Evolutionary conservation across 768 basidiomycete species (phyloP), one percentile per base, ranked within the genome.

Genomic region (Leccinum aurantiacum): DNA sequence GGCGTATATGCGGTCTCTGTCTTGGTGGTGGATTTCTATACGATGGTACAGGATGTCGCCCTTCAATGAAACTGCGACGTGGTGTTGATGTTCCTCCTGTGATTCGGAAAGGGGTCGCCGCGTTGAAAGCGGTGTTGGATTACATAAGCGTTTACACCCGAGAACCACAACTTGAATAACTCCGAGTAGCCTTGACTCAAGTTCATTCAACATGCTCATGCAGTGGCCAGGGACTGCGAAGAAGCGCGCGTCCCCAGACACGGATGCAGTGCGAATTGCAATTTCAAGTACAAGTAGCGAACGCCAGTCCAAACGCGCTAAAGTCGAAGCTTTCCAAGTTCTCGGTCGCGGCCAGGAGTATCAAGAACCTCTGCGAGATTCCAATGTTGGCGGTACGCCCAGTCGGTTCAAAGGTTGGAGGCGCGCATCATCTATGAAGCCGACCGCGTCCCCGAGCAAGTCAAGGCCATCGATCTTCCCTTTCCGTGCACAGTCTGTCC

Each of bases 231-330:
- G 55, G 17, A 35, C 51, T 22, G 59, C 63, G 51, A 75, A 74
- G 66, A 73, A 76, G 56, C 64, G 75, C 48, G 6, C 58, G n/a
- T 74, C 74, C 3, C 69, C 73, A 9, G 71, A 74, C 33, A 56
- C 63, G 6, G 65, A 66, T n/a, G 24, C 60, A 29, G 49, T 55
- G 1, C 62, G 57, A 6, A 48, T 24, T 53, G 6, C 46, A 7
- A 29, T 57, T 58, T 53, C 63, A 50, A 66, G 60, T 59, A 64
- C 61, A 5, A 54, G 58, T 10, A 51, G 37, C 55, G 48, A 65
- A 8, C 74, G 54, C 44, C 56, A 62, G 50, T 48, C 67, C 19
- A 74, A 74, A 60, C 71, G 72, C 10, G 62, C 58, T 53, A 74
- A 72, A 57, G 10, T 72, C 0, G 72, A 67, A 10, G 60, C 59